phyloP scores from a whole-genome alignment of 2,329 filamentous ascomycete genomes.

The Ophiostoma triangulosporum region DNA sequence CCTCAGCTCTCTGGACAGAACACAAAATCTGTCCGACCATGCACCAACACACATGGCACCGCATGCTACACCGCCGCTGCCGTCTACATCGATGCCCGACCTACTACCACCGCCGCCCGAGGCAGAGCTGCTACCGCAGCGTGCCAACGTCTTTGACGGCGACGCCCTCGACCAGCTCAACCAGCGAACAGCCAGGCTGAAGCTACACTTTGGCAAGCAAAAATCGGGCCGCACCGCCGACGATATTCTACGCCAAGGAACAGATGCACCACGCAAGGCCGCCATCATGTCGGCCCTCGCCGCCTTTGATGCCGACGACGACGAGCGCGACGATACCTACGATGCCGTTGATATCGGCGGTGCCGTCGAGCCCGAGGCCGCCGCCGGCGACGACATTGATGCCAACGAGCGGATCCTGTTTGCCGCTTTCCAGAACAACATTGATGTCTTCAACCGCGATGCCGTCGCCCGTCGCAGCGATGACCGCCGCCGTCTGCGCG shows the following conservation, averaged over 20 bases:
- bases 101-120: neutral
- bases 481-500: conserved; percentile 49
- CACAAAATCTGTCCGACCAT: conserved; percentile 37
- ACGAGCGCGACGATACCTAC: conserved; percentile 95
- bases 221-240: conserved; percentile 54
- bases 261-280: conserved; percentile 55
- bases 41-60: conserved; percentile 37
- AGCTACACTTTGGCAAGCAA: conserved; percentile 67
- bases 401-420: conserved; percentile 48
- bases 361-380: conserved; percentile 58
- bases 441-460: conserved; percentile 54
- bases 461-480: conserved; percentile 52
- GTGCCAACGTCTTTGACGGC: conserved; percentile 67
- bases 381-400: conserved; percentile 42
- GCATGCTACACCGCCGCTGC: conserved; percentile 41
- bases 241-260: conserved; percentile 50
- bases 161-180: conserved; percentile 66
- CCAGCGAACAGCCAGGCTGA: conserved; percentile 33
- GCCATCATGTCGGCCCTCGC: conserved; percentile 80
- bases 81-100: conserved; percentile 26
- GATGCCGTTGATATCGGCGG: conserved; percentile 86
- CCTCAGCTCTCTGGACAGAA: conserved; percentile 49
- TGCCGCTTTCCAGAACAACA: conserved; percentile 51
- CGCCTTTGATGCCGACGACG: conserved; percentile 83
- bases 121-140: conserved; percentile 15